Percentiles rank a stretch among this genome's conserved stretches.
Evolutionary conservation across 371 early-diverging fungal species (phyloP).

Genomic region (Nematocida major): DNA sequence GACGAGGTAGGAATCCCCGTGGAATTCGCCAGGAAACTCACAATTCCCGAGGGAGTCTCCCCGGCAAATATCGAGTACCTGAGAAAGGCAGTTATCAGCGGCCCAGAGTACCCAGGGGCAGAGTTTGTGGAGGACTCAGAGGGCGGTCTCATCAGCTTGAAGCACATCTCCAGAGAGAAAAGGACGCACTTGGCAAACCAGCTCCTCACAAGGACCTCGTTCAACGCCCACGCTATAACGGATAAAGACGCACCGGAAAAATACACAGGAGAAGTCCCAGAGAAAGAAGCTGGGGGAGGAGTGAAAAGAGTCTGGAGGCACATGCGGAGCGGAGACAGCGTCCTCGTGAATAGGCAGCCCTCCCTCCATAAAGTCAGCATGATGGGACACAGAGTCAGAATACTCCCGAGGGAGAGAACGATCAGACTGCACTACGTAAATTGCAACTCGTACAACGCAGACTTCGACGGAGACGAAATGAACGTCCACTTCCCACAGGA

Average conservation of each 20-base stretch:
- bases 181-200: constrained; percentile 87
- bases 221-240: constrained; percentile 18
- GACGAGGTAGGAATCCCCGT: constrained; percentile 94
- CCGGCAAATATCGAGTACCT: constrained; percentile 81
- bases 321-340: constrained; percentile 85
- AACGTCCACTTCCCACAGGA: constrained; percentile 98
- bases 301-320: constrained; percentile 79
- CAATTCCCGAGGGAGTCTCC: constrained; percentile 95
- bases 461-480: constrained; percentile 99
- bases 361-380: constrained; percentile 98
- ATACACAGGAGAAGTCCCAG: constrained; percentile 71
- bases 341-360: constrained; percentile 96
- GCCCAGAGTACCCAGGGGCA: constrained; percentile 97
- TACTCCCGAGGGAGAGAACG: constrained; percentile 91
- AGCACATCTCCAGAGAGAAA: constrained; percentile 72
- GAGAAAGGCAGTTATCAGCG: constrained; percentile 87
- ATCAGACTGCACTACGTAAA: constrained; percentile 98
- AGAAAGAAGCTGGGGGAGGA: neutral
- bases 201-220: constrained; percentile 69
- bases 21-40: constrained; percentile 86
- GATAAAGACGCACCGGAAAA: neutral
- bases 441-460: constrained; percentile 92
- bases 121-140: constrained; percentile 68
- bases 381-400: constrained; percentile 92
- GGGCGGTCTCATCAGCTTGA: constrained; percentile 75